A percentile compares a stretch with the other conserved stretches of the same genome.
Conservation (phyloP, 768 basidiomycete species). For the Agaricus subrufescens region DNA sequence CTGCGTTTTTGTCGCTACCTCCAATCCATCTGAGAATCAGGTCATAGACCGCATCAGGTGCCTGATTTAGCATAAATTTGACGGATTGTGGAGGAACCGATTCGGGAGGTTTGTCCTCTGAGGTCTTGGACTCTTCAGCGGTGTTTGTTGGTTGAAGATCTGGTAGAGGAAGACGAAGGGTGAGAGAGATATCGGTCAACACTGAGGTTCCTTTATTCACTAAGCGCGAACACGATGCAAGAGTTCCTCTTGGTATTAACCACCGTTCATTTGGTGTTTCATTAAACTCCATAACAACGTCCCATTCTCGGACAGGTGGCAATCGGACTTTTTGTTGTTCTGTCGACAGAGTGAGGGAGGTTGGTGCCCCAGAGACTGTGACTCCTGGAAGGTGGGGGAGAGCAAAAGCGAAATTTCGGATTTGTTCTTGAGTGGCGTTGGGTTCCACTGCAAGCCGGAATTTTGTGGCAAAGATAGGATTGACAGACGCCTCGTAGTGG, state of each 20-base stretch:
- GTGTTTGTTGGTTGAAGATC: slow-evolving; percentile 6
- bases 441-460: slow-evolving; percentile 8
- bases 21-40: slow-evolving; percentile 60
- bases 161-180: slow-evolving; percentile 38
- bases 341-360: slow-evolving; percentile 4
- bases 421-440: slow-evolving; percentile 10
- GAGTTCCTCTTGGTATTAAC: slow-evolving; percentile 55
- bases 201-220: not conserved
- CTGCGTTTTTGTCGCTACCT: slow-evolving; percentile 44
- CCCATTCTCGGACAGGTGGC: slow-evolving; percentile 51
- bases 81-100: slow-evolving; percentile 10
- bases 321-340: slow-evolving; percentile 9
- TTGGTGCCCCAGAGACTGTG: slow-evolving; percentile 6
- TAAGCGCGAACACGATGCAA: slow-evolving; percentile 9
- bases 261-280: slow-evolving; percentile 62
- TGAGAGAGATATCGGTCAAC: slow-evolving; percentile 3
- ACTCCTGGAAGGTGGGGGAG: slow-evolving; percentile 6
- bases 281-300: slow-evolving; percentile 67
- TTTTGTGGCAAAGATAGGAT: slow-evolving; percentile 9
- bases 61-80: slow-evolving; percentile 31
- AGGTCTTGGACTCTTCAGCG: not conserved
- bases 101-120: slow-evolving; percentile 11
- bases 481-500: slow-evolving; percentile 6
- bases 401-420: slow-evolving; percentile 9
- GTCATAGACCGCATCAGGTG: slow-evolving; percentile 50